A percentile compares a stretch with the other conserved stretches of the same genome.
Evolutionary conservation across 164 flowering plant species (phyloP).

Genomic region (Santalum album): DNA sequence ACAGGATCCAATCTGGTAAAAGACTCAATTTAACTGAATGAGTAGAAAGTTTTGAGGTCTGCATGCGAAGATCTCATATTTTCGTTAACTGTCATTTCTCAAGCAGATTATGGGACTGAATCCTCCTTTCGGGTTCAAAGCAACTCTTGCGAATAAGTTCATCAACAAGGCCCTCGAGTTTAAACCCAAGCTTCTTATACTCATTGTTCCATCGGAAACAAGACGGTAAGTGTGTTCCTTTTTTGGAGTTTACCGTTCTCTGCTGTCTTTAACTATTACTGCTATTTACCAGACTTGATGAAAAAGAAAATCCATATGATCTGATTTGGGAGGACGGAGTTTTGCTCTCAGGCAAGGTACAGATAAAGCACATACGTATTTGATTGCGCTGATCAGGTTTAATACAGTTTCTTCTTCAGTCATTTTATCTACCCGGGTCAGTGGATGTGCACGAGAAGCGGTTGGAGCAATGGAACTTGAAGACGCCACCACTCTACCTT

Average conservation of each 20-base stretch:
- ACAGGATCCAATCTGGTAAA: not conserved
- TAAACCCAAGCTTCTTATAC: not conserved
- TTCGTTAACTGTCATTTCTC: not conserved
- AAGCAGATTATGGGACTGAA: slow-evolving; percentile 3
- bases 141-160: not conserved
- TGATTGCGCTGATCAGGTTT: not conserved
- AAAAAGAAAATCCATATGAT: not conserved
- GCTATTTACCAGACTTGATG: not conserved
- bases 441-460: not conserved
- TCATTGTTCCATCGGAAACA: not conserved
- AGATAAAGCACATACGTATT: not conserved
- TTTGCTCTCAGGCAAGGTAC: not conserved
- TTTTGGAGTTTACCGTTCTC: too few species aligned
- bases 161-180: not conserved
- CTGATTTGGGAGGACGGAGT: not conserved
- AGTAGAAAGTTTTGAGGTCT: too few species aligned
- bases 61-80: not conserved
- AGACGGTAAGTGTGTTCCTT: not conserved
- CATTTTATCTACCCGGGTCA: slow-evolving; percentile 1
- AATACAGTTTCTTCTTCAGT: not conserved
- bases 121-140: slow-evolving; percentile 1
- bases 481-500: not conserved
- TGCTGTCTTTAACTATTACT: not conserved
- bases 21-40: too few species aligned
- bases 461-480: not conserved